Evolutionary conservation across 169 alveolate genomes (phyloP).

Genomic region (Babesia caballi): DNA sequence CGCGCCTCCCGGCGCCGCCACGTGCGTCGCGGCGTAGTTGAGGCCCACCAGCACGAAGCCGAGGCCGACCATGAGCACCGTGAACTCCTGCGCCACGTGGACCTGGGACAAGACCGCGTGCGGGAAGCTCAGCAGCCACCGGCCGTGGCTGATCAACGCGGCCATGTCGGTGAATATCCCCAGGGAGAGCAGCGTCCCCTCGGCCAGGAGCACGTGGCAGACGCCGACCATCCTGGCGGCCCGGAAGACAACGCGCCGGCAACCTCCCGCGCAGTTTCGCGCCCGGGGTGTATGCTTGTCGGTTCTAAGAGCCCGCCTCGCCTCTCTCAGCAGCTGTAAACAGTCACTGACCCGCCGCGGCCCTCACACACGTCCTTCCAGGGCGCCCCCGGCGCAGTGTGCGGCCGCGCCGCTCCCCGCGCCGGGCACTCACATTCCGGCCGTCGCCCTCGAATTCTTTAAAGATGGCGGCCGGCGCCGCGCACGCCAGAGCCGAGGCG

Average conservation of each 20-base stretch:
- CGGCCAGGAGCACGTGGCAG: neutral
- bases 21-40: neutral
- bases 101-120: neutral
- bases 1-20: neutral
- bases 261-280: no score
- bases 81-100: neutral
- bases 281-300: no score
- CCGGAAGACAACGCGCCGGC: no score
- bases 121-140: neutral
- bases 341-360: no score
- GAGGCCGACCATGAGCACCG: neutral
- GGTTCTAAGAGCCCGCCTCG: no score
- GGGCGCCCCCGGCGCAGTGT: slow-evolving; percentile 7
- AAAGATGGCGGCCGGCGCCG: neutral
- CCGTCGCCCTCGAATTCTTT: no score
- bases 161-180: slow-evolving; percentile 19
- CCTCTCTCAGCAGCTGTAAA: no score
- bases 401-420: slow-evolving; percentile 16
- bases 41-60: neutral
- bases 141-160: neutral
- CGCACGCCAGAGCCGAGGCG: no score
- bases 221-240: neutral
- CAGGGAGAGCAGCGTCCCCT: slow-evolving; percentile 5
- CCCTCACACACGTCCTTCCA: neutral
- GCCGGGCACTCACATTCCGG: no score